Conservation (phyloP, 2,329 filamentous ascomycete species). For the Penicillium sp. region DNA sequence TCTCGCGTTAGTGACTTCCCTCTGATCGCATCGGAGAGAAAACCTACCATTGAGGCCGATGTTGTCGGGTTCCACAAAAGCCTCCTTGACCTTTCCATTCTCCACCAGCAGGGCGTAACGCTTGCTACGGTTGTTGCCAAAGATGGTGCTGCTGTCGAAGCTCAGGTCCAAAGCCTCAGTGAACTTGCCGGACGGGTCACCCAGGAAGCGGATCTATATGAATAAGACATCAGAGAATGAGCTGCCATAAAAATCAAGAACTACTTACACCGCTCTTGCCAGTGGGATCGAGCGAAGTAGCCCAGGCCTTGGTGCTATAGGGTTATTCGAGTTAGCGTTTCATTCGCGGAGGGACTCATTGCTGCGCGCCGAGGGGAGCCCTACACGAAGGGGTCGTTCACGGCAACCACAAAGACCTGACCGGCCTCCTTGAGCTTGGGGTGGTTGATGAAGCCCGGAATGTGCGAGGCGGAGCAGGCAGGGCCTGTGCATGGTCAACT, state of each 20-base stretch:
- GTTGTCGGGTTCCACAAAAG: constrained; percentile 82
- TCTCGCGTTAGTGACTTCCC: constrained; percentile 6
- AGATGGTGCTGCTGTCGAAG: constrained; percentile 74
- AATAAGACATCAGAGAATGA: neutral
- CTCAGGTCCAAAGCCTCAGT: constrained; percentile 76
- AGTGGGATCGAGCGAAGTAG: constrained; percentile 67
- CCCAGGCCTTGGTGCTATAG: constrained; percentile 83
- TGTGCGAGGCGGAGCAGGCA: constrained; percentile 63
- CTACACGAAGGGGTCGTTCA: constrained; percentile 94
- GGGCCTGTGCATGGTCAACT: constrained; percentile 44
- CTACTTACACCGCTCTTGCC: constrained; percentile 68
- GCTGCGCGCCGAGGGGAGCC: constrained; percentile 30
- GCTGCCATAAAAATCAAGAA: neutral
- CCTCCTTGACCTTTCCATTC: constrained; percentile 76
- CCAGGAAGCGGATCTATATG: constrained; percentile 81
- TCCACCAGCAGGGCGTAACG: constrained; percentile 80
- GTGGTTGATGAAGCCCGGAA: constrained; percentile 82
- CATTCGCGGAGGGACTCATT: neutral
- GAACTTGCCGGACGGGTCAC: constrained; percentile 73
- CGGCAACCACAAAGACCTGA: constrained; percentile 80
- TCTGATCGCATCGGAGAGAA: constrained; percentile 1
- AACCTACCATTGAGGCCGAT: constrained; percentile 69
- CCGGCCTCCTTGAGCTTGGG: constrained; percentile 73
- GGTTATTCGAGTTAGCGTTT: constrained; percentile 6
- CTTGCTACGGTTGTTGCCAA: constrained; percentile 79